phyloP scores from a whole-genome alignment of 345 rosid genomes.

The Theobroma cacao region DNA sequence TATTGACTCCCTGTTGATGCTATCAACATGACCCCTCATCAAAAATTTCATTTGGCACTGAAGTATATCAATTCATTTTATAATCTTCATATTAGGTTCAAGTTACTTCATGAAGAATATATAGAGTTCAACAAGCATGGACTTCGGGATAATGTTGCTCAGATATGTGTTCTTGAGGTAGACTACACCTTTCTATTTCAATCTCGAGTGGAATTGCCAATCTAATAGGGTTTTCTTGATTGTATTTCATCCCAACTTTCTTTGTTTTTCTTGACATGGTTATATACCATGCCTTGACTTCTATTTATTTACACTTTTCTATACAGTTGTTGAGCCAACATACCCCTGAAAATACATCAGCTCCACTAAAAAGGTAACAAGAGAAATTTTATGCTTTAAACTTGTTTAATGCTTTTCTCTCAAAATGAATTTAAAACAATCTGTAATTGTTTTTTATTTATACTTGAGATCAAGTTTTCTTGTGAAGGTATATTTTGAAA shows the following conservation, averaged over 20 bases:
- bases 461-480: constrained; percentile 6
- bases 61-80: constrained; percentile 19
- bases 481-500: neutral
- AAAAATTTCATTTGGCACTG: constrained; percentile 10
- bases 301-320: constrained; percentile 16
- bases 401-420: neutral
- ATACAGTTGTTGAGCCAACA: constrained; percentile 44
- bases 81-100: constrained; percentile 57
- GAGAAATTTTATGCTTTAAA: constrained; percentile 1
- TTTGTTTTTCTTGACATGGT: neutral
- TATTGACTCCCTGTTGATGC: neutral
- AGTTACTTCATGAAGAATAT: constrained; percentile 79
- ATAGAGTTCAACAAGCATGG: constrained; percentile 78
- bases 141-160: constrained; percentile 97
- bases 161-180: constrained; percentile 96
- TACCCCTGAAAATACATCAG: constrained; percentile 25
- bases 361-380: constrained; percentile 49
- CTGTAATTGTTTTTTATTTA: neutral
- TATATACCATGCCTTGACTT: constrained; percentile 6
- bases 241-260: neutral
- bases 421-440: neutral
- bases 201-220: neutral
- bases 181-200: constrained; percentile 2
- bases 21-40: neutral
- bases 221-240: neutral